Evolutionary conservation across 2,329 filamentous ascomycete genomes (phyloP), one percentile per base, ranked within the genome.

Genomic region (Pezicula rhizophila): DNA sequence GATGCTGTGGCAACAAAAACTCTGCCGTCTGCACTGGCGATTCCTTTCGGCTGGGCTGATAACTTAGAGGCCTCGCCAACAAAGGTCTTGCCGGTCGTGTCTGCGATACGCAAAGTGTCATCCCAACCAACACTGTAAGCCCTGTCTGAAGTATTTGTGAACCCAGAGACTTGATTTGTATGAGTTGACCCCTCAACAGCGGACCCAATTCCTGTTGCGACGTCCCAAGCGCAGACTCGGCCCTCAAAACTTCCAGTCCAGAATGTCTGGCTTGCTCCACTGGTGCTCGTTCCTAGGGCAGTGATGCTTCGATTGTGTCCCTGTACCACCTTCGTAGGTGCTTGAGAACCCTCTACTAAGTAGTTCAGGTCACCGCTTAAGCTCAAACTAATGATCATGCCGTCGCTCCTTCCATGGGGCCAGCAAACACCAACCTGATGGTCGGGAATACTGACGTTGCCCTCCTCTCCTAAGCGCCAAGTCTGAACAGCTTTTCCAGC

Each of bases 361-460:
- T 99, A 99, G 66, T 88, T 95, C 51, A 99, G 80, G 64, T 96
- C 88, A 20, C 93, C 93, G 45, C 84, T 83, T 17, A 97, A 77
- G 59, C 89, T 93, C 56, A 97, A 73, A 66, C 89, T 95, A 66
- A 99, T 91, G 55, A 99, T 82, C 52, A 96, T 74, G 26, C 87
- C 89, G 64, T 99, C 93, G 46, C 74, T 86, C 55, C 92, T 80
- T 42, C 87, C 87, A 42, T 82, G 77, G 1, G 91, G 89, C 83
- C 90, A 95, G 8, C 93, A 89, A 5, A 99, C 89, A 46, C 93
- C 93, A 28, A 97, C 89, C 65, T 99, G 93, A 68, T 99, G 93
- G 64, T 96, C 79, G 3, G 78, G 77, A 34, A 96, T 75, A 63
- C 80, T 89, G 52, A 84, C 78, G 40, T 71, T 73, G 14, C 84